phyloP scores from a whole-genome alignment of 495 filamentous ascomycete genomes.

The Aspergillus campestris region DNA sequence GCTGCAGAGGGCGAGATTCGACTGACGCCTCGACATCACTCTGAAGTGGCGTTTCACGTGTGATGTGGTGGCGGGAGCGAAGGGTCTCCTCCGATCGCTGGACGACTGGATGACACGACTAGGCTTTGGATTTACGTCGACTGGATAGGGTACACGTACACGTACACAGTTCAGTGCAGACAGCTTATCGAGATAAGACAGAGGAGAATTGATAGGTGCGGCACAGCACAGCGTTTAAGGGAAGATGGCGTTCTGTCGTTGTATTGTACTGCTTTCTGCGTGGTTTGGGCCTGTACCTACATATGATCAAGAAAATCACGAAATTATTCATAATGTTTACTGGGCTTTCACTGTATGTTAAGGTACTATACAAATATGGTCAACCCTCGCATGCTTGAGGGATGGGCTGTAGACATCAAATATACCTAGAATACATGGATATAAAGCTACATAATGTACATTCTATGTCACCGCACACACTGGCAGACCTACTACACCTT shows the following conservation, averaged over 20 bases:
- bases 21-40: no score
- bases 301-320: no score
- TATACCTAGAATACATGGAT: constrained; percentile 1
- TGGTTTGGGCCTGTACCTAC: background rate
- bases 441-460: constrained; percentile 14
- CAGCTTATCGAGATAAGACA: background rate
- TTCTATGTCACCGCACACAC: background rate
- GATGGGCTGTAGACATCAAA: background rate
- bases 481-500: background rate
- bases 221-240: background rate
- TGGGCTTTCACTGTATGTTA: no score
- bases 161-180: background rate
- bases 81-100: constrained; percentile 3
- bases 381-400: no score
- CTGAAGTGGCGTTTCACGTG: no score
- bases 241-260: background rate
- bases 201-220: background rate
- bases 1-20: no score
- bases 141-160: background rate
- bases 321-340: no score
- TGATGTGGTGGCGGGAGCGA: no score
- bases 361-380: no score
- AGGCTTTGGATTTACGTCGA: background rate
- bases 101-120: constrained; percentile 4
- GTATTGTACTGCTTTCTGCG: background rate